Base-by-base conservation (phyloP, 2,329 filamentous ascomycete species). In the Beauveria caledonica region DNA sequence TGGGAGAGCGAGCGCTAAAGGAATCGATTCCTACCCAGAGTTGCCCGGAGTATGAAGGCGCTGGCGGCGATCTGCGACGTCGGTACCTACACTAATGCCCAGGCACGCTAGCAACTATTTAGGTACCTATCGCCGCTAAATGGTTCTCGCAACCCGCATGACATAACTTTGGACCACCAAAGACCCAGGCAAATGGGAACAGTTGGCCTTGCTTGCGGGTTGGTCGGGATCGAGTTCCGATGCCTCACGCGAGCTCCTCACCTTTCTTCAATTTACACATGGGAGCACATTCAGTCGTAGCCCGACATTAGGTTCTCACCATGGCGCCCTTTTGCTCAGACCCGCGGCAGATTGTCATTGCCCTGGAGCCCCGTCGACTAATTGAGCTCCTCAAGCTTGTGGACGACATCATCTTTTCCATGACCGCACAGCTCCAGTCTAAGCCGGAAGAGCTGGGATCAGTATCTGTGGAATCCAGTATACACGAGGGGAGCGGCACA, bases 251-350 rank as follows among this genome's bases (percentile, higher is more conserved):
- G 50, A 42, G 44, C 54, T 25, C 17, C 23, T 21, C 45, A 13
- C 21, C 21, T 17, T 8, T 21, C 19, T n/a, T 27, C 33, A 11
- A n/a, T 19, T 11, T 39, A 50, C 17, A 11, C 15, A 23, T 17
- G 15, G 15, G 19, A 36, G 2, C 10, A 36, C 11, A 3, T 48
- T 15, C 21, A 48, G n/a, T 23, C 25, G n/a, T 33, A 7, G 17
- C 3, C 23, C 10, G 23, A 53, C 36, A 23, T 27, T 23, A 10
- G 19, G 10, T 5, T 23, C 5, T 39, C 40, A 56, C n/a, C 13
- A 83, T 84, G 81, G 79, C 81, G 61, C 81, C 81, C 57, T 73
- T 80, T 55, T 80, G 77, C 60, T 76, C 74, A 40, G 81, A 84
- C 63, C 81, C 81, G 53, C 78, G 80, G 62, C 80, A 82, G 65